Percentiles rank a stretch among this genome's conserved stretches.
Evolutionary conservation across 805 yeast species (phyloP).

Genomic region (Priceomyces haplophilus): DNA sequence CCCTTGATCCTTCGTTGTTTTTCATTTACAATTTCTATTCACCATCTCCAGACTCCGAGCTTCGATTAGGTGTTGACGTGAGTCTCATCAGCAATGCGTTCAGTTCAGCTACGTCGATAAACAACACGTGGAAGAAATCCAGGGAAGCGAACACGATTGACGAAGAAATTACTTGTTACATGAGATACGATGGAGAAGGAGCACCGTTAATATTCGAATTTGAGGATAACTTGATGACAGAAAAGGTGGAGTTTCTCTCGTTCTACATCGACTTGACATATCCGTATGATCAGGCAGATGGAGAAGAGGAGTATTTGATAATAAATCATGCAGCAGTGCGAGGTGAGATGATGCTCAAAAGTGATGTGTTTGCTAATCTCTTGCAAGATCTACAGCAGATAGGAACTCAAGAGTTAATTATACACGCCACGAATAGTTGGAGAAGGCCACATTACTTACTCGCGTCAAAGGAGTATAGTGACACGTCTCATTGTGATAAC

Average conservation of each 20-base stretch:
- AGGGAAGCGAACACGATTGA: slow-evolving; percentile 1
- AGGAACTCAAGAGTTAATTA: slow-evolving; percentile 32
- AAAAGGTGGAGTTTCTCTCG: slow-evolving; percentile 40
- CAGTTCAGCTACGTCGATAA: slow-evolving; percentile 25
- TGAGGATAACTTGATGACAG: slow-evolving; percentile 39
- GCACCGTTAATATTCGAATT: slow-evolving; percentile 38
- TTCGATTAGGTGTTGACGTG: slow-evolving; percentile 36
- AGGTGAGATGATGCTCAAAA: slow-evolving; percentile 36
- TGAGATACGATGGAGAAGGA: slow-evolving; percentile 39
- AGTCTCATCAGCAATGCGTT: slow-evolving; percentile 34
- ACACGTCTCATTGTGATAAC: slow-evolving; percentile 16
- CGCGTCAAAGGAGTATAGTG: not conserved
- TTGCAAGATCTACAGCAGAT: slow-evolving; percentile 36
- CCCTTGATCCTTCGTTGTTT: slow-evolving; percentile 38
- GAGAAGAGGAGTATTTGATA: slow-evolving; percentile 9
- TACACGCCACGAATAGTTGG: slow-evolving; percentile 25
- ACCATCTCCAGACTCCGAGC: slow-evolving; percentile 8
- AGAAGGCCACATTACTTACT: not conserved
- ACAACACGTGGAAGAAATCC: slow-evolving; percentile 7
- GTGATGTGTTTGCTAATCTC: slow-evolving; percentile 36
- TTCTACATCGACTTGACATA: slow-evolving; percentile 29
- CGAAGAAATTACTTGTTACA: slow-evolving; percentile 32
- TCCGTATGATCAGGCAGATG: slow-evolving; percentile 20
- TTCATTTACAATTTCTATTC: slow-evolving; percentile 22
- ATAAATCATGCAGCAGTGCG: slow-evolving; percentile 30